phyloP scores from a whole-genome alignment of 2,329 filamentous ascomycete genomes.

The Parascedosporium putredinis region DNA sequence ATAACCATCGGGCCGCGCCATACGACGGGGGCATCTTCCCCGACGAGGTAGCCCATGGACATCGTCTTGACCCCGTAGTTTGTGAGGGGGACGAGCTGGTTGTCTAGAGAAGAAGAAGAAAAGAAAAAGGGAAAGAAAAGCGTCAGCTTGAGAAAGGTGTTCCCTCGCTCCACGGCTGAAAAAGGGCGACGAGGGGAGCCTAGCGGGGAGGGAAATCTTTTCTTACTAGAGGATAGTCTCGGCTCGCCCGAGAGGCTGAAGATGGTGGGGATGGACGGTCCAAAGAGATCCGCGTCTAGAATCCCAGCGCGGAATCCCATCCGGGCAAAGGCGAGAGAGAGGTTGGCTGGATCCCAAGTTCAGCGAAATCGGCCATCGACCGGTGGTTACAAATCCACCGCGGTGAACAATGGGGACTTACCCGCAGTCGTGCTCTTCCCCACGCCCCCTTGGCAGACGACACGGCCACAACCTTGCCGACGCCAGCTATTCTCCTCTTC shows the following conservation, averaged over 20 bases:
- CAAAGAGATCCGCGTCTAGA: slow-evolving; percentile 93
- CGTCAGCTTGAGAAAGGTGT: no score
- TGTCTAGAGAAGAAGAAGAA: no score
- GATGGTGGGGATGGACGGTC: slow-evolving; percentile 85
- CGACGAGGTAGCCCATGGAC: slow-evolving; percentile 94
- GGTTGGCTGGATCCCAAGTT: slow-evolving; percentile 45
- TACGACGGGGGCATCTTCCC: slow-evolving; percentile 70
- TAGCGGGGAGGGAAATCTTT: neutral
- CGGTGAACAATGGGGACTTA: no score
- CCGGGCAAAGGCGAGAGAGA: slow-evolving; percentile 77
- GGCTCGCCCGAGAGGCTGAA: slow-evolving; percentile 75
- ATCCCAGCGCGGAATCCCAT: slow-evolving; percentile 76
- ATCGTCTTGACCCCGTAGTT: slow-evolving; percentile 97
- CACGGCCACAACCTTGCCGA: slow-evolving; percentile 89
- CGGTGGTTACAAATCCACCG: no score
- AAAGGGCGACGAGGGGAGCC: no score
- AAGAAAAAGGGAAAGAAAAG: no score
- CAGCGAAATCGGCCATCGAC: no score
- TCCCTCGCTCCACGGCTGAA: no score
- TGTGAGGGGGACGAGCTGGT: slow-evolving; percentile 74
- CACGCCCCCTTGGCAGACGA: slow-evolving; percentile 98
- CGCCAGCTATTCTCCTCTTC: slow-evolving; percentile 69
- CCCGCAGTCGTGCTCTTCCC: slow-evolving; percentile 91
- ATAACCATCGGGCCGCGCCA: slow-evolving; percentile 98
- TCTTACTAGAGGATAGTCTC: slow-evolving; percentile 58